These are phyloP conservation scores for Eutrema heterophyllum DNA, from an alignment of 345 rosid species.

Conservation along the genomic window DNA sequence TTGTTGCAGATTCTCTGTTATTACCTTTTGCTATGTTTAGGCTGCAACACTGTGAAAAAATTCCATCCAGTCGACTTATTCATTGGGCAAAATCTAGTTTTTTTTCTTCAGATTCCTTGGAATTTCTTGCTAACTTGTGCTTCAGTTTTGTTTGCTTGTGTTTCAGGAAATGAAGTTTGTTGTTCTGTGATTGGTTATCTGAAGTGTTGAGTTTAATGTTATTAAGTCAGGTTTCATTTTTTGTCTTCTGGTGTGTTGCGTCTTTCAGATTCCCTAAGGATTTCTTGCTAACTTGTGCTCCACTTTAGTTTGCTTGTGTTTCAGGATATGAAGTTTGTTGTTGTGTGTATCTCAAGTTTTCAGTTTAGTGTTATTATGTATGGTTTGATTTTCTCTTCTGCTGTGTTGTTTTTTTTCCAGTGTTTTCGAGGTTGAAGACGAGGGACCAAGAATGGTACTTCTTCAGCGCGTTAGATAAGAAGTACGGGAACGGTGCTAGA, in stretches of 20 bases:
- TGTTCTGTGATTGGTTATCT: not conserved
- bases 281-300: not conserved
- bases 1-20: not conserved
- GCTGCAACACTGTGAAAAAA: not conserved
- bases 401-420: slow-evolving; percentile 33
- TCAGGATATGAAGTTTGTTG: slow-evolving; percentile 24
- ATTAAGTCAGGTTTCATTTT: not conserved
- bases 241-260: not conserved
- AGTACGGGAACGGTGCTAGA: slow-evolving; percentile 78
- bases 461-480: slow-evolving; percentile 72
- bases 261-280: not conserved
- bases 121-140: not conserved
- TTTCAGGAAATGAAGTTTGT: slow-evolving; percentile 22
- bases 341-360: not conserved
- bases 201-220: not conserved
- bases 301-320: slow-evolving; percentile 18
- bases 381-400: not conserved
- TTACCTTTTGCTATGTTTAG: slow-evolving; percentile 15
- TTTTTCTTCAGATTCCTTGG: not conserved
- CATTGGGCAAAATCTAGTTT: not conserved
- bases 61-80: not conserved
- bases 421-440: slow-evolving; percentile 62
- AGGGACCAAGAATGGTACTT: slow-evolving; percentile 97
- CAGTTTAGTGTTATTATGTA: not conserved
- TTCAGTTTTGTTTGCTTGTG: slow-evolving; percentile 23